Evolutionary conservation across 805 yeast genomes (phyloP), one percentile per base, ranked within the genome.

Genomic region (Clavispora asparagi): DNA sequence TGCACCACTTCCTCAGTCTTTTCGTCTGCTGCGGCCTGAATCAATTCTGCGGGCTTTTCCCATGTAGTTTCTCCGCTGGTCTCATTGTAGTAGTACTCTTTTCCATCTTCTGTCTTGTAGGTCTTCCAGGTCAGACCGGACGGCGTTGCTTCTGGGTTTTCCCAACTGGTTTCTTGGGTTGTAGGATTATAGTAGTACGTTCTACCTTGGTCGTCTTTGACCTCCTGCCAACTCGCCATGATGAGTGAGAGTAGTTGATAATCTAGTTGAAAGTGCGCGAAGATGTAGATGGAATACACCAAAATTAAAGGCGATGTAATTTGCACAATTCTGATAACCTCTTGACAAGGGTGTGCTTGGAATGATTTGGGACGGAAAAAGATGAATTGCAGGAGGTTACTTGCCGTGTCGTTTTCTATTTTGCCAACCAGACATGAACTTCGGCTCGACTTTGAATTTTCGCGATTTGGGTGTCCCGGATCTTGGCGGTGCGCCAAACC

Each of bases 111-210:
- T 1, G 83, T 73, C 17, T 68, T 66, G 33, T 67, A 70, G 14
- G 82, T 70, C 25, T 78, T 75, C 65, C 73, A 71, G 13, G 17
- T 16, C 37, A 33, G 37, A 13, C 40, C 43, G 3, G 49, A 50
- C 9, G 25, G 52, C 46, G 74, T 79, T 39, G 56, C 62, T 14
- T 64, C 77, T 0, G 97, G 97, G 52, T 81, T 80, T 25, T 85
- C 87, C 96, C 97, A 89, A 42, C 83, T 79, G 0, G 96, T 81
- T 52, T 81, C 80, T 41, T 80, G 77, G 0, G 92, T 84, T 26
- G 60, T 73, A 0, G 77, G 44, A 52, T 90, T 81, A 62, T 81
- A 87, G 64, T 85, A 90, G 65, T 90, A 91, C 1, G 71, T 68
- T 42, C 83, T 71, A 0, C 95, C 94, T 43, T 79, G 79, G 11